Conservation (phyloP, 1,284 basidiomycete species). For the Leccinum pachyderme region DNA sequence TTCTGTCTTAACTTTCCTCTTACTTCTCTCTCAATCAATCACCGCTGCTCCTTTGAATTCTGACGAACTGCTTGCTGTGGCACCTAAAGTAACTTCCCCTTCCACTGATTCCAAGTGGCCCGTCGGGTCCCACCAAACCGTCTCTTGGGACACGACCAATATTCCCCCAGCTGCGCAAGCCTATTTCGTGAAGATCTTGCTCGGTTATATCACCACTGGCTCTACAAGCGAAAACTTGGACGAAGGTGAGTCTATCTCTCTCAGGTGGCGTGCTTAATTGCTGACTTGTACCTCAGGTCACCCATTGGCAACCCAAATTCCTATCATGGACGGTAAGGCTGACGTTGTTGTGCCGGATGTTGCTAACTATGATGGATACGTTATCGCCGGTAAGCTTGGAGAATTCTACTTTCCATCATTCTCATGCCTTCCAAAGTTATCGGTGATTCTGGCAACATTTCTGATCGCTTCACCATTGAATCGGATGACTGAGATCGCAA, state of each 20-base stretch:
- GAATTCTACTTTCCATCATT: neutral
- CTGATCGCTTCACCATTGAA: conserved; percentile 18
- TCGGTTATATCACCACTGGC: conserved; percentile 33
- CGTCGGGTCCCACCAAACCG: conserved; percentile 35
- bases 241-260: conserved; percentile 32
- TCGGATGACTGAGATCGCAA: neutral
- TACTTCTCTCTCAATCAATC: conserved; percentile 18
- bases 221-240: conserved; percentile 41
- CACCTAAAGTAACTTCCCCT: conserved; percentile 46
- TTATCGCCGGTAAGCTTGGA: conserved; percentile 36
- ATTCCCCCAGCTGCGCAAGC: conserved; percentile 33
- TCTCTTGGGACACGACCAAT: conserved; percentile 42
- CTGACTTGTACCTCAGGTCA: conserved; percentile 31
- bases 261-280: neutral
- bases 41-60: conserved; percentile 32
- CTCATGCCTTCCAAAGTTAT: conserved; percentile 19
- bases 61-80: conserved; percentile 41
- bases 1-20: conserved; percentile 20
- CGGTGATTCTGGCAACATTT: conserved; percentile 26
- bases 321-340: conserved; percentile 37
- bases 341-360: conserved; percentile 38
- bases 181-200: conserved; percentile 35
- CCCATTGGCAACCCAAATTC: conserved; percentile 43
- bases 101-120: conserved; percentile 33
- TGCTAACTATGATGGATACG: conserved; percentile 27